Base-by-base conservation (phyloP, 805 yeast genomes). In the Metschnikowia borealis region DNA sequence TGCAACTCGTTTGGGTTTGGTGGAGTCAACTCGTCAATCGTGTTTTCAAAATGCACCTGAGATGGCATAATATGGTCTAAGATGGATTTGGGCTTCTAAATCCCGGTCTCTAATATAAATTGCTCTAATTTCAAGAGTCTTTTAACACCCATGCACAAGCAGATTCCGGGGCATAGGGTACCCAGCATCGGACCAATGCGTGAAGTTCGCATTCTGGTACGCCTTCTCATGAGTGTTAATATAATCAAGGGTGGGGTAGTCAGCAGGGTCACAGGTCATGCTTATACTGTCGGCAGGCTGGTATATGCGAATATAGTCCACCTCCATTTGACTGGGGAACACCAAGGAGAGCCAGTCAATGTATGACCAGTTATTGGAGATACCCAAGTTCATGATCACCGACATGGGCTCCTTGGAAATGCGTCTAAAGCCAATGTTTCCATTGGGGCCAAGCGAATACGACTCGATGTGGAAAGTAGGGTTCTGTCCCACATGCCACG, bases 1-100 rank as follows among this genome's bases (percentile, higher is more conserved):
- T 81, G 89, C 44, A 94, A 94, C 62, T 89, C 97, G 59, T 92
- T 95, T 69, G 99, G 99, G 0, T 94, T 94, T 70, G 99, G 99
- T 6, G 99, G 99, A 7, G 89, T 95, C 5, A 94, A 94, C 66
- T 85, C 95, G 6, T 78, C 95, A 2, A 61, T 94, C 2, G 75
- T 83, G 40, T 79, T 84, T 47, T 54, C 61, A 1, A 61, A 47
- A 33, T 47, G 17, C 45, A 15, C 26, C 23, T 39, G 23, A 42
- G 18, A 10, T 14, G 7, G 20, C 29, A 26, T 26, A 26, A 26
- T 26, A 26, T 26, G 29, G 11, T 26, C 29, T 26, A 26, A 26
- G 29, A 10, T 26, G 10, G 29, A 8, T 26, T 26, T 26, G 29
- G 29, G 29, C 29, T 26, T 26, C 29, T 8, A 26, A 26, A 26